Evolutionary conservation across 2,329 filamentous ascomycete species (phyloP).

Genomic region (Gaeumannomyces tritici): DNA sequence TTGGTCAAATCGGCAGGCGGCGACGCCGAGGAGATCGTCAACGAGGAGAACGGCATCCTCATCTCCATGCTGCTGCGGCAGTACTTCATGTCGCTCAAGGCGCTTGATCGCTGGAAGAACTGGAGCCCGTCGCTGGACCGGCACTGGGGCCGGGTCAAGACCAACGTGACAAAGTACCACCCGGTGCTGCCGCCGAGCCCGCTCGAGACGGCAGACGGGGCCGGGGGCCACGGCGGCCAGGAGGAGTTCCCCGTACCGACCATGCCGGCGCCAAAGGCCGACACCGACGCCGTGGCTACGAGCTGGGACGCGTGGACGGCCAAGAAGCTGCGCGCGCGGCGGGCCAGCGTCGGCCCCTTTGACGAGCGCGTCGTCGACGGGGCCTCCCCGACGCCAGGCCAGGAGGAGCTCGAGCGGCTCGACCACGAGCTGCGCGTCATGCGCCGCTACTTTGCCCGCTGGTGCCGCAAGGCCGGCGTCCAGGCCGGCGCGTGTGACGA

Average conservation of each 20-base stretch:
- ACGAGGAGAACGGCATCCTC: constrained; percentile 78
- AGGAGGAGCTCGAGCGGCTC: constrained; percentile 31
- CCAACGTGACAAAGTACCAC: constrained; percentile 44
- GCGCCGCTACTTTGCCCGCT: constrained; percentile 60
- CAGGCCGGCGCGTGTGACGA: constrained; percentile 41
- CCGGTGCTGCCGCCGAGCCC: constrained; percentile 31
- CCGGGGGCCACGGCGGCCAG: constrained; percentile 11
- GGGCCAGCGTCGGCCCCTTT: constrained; percentile 21
- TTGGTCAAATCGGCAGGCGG: constrained; percentile 71
- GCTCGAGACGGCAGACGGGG: constrained; percentile 9
- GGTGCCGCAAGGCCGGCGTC: constrained; percentile 60
- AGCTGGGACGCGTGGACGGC: constrained; percentile 29
- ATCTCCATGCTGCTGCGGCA: constrained; percentile 81
- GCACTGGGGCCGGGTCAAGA: constrained; percentile 60
- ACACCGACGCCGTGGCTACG: constrained; percentile 4
- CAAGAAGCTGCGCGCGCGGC: constrained; percentile 23
- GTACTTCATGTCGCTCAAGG: constrained; percentile 81
- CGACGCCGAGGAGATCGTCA: constrained; percentile 65
- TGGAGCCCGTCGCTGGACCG: constrained; percentile 52
- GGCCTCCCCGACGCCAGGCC: constrained; percentile 23
- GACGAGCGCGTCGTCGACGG: constrained; percentile 34
- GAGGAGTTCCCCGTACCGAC: constrained; percentile 11
- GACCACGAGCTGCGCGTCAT: constrained; percentile 47
- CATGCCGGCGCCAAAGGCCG: neutral
- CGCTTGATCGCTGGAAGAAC: constrained; percentile 69